Conservation (phyloP, 176 grass and related monocot genomes). For the Avena eriantha region DNA sequence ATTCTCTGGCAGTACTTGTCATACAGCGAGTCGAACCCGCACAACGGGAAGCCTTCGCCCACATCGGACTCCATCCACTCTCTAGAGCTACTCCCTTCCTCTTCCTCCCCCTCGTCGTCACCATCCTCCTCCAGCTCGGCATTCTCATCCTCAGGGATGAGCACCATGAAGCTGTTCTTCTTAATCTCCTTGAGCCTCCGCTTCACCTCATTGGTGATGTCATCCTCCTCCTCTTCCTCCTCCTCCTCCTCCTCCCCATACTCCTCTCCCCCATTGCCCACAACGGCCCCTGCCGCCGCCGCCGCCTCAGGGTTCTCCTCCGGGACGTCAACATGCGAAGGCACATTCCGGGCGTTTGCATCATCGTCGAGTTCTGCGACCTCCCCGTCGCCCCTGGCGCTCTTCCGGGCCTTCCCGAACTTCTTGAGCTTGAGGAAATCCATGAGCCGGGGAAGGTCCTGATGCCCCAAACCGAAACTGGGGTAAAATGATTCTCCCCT, state of each 20-base stretch:
- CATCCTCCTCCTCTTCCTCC: slow-evolving; percentile 75
- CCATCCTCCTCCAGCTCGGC: slow-evolving; percentile 63
- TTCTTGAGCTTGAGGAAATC: slow-evolving; percentile 90
- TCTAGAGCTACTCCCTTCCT: slow-evolving; percentile 68
- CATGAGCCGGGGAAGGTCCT: slow-evolving; percentile 46
- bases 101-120: slow-evolving; percentile 39
- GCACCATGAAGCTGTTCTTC: slow-evolving; percentile 96
- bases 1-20: slow-evolving; percentile 83
- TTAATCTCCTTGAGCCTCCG: slow-evolving; percentile 88
- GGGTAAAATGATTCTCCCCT: neutral
- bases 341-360: slow-evolving; percentile 18
- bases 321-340: neutral
- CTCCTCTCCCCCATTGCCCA: slow-evolving; percentile 22
- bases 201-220: slow-evolving; percentile 90
- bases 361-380: slow-evolving; percentile 29
- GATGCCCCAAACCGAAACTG: neutral
- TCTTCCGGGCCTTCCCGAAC: slow-evolving; percentile 57
- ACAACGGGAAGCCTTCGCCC: slow-evolving; percentile 49
- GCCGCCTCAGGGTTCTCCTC: slow-evolving; percentile 40
- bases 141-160: slow-evolving; percentile 77
- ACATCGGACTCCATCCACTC: slow-evolving; percentile 62
- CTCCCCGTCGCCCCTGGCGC: slow-evolving; percentile 23
- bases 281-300: neutral
- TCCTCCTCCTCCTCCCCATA: slow-evolving; percentile 46
- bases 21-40: slow-evolving; percentile 76